These are phyloP conservation scores for Abelmoschus esculentus DNA, from an alignment of 345 rosid species.

Conservation along the genomic window DNA sequence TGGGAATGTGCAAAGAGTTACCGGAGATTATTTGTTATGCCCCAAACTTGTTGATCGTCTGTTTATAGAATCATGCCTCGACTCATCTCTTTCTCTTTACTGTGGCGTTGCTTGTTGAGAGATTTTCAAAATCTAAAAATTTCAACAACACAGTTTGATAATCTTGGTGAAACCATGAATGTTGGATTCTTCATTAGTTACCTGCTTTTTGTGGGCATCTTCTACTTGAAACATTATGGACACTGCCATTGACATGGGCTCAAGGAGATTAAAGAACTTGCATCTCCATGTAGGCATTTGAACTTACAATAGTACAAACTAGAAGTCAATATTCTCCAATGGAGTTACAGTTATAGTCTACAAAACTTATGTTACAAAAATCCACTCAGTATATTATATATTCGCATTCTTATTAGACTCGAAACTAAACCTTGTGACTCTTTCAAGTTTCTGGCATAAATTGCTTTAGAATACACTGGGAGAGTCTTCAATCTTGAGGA, in stretches of 20 bases:
- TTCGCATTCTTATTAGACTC: constrained; percentile 19
- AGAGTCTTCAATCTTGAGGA: background rate
- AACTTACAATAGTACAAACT: background rate
- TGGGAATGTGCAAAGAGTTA: background rate
- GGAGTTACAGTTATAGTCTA: background rate
- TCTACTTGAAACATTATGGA: too few species aligned
- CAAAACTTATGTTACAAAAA: background rate
- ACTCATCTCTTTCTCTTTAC: background rate
- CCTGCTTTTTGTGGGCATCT: background rate
- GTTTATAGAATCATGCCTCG: background rate
- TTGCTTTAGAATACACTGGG: too few species aligned
- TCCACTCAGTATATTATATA: constrained; percentile 23
- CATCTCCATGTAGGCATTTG: background rate
- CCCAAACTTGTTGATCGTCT: background rate
- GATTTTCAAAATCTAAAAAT: background rate
- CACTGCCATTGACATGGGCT: too few species aligned
- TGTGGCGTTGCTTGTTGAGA: too few species aligned
- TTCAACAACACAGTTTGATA: background rate
- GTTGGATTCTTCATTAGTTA: background rate
- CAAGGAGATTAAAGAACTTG: too few species aligned
- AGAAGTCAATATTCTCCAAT: background rate
- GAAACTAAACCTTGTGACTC: too few species aligned
- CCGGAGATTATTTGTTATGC: too few species aligned
- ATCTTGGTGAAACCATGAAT: background rate
- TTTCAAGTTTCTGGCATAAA: too few species aligned